Base-by-base conservation (phyloP, 768 basidiomycete genomes). In the Albatrellus ellisii region DNA sequence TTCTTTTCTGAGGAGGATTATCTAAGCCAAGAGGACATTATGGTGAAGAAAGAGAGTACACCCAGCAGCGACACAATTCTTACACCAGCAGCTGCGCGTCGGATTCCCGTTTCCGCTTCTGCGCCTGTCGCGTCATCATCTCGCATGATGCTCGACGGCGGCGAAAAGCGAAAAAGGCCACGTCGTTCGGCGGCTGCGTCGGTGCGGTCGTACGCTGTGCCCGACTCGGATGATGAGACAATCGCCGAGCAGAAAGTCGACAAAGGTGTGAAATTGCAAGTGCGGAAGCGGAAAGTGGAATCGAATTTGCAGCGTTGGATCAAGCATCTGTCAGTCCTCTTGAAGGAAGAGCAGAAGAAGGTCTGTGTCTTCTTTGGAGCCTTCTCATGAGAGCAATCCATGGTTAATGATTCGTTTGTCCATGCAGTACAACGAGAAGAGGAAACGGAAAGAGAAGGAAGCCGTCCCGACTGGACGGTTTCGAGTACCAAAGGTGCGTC, bases 1-100 rank as follows among this genome's bases (percentile, higher is more conserved):
- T 85, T 72, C 56, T 61, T 70, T 45, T 72, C 70, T 45, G 83
- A 85, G 52, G 69, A 75, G 29, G 82, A 84, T 50, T 85, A 83
- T 50, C 59, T 78, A 29, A 62, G 59, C 26, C 26, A 40, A 17
- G 17, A 28, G 6, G 40, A 50, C 28, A 32, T 42, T 24, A 44
- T 36, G 15, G 47, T 50, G 25, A 50, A 50, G 47, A 44, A 43
- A 29, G 49, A 50, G 35, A 48, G 11, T 29, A 22, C 41, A 4
- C 46, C 48, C 2, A 29, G 42, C 27, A n/a, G 43, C 17, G 49
- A 48, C 39, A 12, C 54, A 14, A 8, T 45, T 35, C 55, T 62
- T 18, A 41, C 56, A 9, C 39, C 46, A 17, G 47, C 36, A 24
- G 42, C 51, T 14, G 12, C 36, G 14, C 27, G 25, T 28, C 39